phyloP scores from a whole-genome alignment of 2,329 filamentous ascomycete species.

The Neonectria ditissima region DNA sequence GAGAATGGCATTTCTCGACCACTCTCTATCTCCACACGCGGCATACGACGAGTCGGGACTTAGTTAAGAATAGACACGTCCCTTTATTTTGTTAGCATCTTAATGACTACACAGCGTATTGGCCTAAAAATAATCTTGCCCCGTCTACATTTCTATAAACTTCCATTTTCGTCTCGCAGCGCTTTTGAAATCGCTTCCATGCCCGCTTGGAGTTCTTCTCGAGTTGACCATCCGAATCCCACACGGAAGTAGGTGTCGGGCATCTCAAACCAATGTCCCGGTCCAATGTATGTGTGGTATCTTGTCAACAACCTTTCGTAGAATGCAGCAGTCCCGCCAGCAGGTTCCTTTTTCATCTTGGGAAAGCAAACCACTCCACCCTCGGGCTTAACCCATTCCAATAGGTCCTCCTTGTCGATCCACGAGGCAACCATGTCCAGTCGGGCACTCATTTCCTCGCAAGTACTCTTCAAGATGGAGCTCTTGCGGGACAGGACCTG shows the following conservation, averaged over 20 bases:
- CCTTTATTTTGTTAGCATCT: no score
- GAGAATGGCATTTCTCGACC: not conserved
- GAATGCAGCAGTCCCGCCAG: conserved; percentile 31
- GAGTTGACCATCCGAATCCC: conserved; percentile 42
- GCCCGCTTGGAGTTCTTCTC: conserved; percentile 36
- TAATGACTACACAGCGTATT: no score
- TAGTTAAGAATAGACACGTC: no score
- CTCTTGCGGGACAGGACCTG: conserved; percentile 34
- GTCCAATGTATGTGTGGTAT: conserved; percentile 40
- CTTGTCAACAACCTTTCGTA: conserved; percentile 34
- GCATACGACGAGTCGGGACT: not conserved
- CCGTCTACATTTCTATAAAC: no score
- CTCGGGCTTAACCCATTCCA: conserved; percentile 42
- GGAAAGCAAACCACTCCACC: conserved; percentile 43
- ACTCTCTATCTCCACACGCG: not conserved
- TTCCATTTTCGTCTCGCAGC: no score
- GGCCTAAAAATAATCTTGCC: no score
- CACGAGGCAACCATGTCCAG: conserved; percentile 35
- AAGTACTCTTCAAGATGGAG: conserved; percentile 22
- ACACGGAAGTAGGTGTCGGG: conserved; percentile 40
- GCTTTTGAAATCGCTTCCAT: conserved; percentile 33
- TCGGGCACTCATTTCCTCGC: conserved; percentile 37
- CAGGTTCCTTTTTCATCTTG: conserved; percentile 36
- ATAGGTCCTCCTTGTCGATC: conserved; percentile 38
- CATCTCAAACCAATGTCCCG: conserved; percentile 42